These are phyloP conservation scores for Fraxinus latifolia DNA, from an alignment of 305 asterid genomes.

Conservation along the genomic window DNA sequence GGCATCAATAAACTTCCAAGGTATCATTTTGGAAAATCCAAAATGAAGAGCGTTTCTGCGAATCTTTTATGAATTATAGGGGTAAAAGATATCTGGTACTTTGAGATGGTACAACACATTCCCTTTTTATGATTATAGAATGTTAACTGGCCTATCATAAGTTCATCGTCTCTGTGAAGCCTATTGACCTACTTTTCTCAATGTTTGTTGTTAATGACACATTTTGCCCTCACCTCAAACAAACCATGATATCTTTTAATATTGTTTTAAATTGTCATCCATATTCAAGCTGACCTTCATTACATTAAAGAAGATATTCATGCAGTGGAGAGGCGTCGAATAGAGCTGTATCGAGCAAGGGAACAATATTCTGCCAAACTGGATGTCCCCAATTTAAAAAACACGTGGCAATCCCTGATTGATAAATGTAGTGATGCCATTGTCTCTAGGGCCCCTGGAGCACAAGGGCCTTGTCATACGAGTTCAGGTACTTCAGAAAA, in stretches of 20 bases:
- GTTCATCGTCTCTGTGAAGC: conserved; percentile 6
- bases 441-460: conserved; percentile 31
- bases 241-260: background rate
- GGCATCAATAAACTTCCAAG: background rate
- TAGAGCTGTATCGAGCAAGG: conserved; percentile 59
- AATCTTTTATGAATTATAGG: background rate
- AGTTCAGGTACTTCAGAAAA: conserved; percentile 38
- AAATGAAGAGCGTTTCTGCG: conserved; percentile 1
- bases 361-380: conserved; percentile 56
- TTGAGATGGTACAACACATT: background rate
- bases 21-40: background rate
- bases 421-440: conserved; percentile 43
- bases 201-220: background rate
- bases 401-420: conserved; percentile 40
- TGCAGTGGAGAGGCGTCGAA: conserved; percentile 69
- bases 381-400: conserved; percentile 48
- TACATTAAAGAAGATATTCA: conserved; percentile 74
- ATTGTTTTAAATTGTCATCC: conserved; percentile 17
- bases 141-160: background rate
- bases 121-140: background rate
- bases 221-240: background rate
- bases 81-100: conserved; percentile 8
- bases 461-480: conserved; percentile 41
- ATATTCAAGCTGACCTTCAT: conserved; percentile 73
- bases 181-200: background rate